A percentile compares a stretch with the other conserved stretches of the same genome.
phyloP scores from a whole-genome alignment of 1,139 yeast genomes.

The Eremothecium coryli region DNA sequence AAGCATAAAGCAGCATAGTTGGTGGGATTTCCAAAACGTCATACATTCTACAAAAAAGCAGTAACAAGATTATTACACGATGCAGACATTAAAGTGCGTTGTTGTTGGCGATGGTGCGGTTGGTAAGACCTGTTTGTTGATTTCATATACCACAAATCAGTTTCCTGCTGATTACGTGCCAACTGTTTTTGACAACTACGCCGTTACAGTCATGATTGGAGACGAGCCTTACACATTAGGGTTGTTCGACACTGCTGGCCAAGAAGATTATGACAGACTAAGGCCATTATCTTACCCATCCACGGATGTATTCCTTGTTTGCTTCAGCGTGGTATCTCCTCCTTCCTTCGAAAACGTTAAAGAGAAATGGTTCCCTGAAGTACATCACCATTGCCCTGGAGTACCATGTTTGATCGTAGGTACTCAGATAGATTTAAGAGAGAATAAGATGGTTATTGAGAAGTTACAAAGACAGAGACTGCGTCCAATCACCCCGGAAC shows the following conservation, averaged over 20 bases:
- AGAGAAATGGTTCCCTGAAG: slow-evolving; percentile 98
- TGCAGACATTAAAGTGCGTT: slow-evolving; percentile 91
- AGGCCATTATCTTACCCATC: slow-evolving; percentile 96
- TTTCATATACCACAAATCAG: slow-evolving; percentile 80
- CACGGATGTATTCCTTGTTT: slow-evolving; percentile 89
- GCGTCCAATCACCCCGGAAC: slow-evolving; percentile 75
- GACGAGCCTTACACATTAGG: slow-evolving; percentile 97
- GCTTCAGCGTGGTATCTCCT: slow-evolving; percentile 92
- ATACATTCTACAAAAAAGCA: too few relatives aligned
- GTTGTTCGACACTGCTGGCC: slow-evolving; percentile 96
- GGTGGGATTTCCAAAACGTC: too few relatives aligned
- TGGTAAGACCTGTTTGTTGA: slow-evolving; percentile 84
- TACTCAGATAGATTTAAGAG: slow-evolving; percentile 89
- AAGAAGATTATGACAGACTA: slow-evolving; percentile 94
- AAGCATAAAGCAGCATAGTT: too few relatives aligned
- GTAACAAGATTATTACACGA: slow-evolving; percentile 27
- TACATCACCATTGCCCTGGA: slow-evolving; percentile 95
- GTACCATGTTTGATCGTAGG: slow-evolving; percentile 95
- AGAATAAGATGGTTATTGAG: slow-evolving; percentile 82
- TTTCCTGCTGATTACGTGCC: slow-evolving; percentile 88
- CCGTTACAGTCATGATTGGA: slow-evolving; percentile 96
- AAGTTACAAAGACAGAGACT: slow-evolving; percentile 85
- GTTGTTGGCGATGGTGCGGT: slow-evolving; percentile 99
- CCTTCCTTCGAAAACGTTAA: slow-evolving; percentile 97
- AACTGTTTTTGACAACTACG: slow-evolving; percentile 90